A percentile compares a stretch with the other conserved stretches of the same genome.
Evolutionary conservation across 768 basidiomycete species (phyloP).

Genomic region (Tylopilus intermedius): DNA sequence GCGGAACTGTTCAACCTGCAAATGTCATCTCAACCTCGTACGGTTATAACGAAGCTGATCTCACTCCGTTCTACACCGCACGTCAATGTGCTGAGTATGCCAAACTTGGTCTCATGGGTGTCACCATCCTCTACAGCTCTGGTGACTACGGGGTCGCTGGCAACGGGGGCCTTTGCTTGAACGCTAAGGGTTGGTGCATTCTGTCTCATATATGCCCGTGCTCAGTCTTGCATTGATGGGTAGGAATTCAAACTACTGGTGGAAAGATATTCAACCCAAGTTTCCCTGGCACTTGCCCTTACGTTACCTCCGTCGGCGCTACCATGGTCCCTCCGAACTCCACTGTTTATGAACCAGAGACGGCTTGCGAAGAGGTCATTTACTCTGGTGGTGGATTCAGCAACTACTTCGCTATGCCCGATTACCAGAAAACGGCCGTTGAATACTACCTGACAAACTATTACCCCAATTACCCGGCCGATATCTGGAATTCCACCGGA

Average conservation of each 20-base stretch:
- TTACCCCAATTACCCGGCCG: neutral
- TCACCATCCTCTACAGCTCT: constrained; percentile 29
- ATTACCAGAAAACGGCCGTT: neutral
- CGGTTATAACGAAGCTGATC: constrained; percentile 33
- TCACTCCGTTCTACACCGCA: constrained; percentile 32
- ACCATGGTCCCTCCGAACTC: neutral
- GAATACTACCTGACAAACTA: neutral
- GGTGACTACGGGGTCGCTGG: neutral
- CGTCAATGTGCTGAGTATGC: constrained; percentile 46
- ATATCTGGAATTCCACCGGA: neutral
- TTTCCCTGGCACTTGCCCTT: constrained; percentile 7
- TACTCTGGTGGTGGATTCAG: neutral
- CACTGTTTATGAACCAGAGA: neutral
- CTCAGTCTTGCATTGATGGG: neutral
- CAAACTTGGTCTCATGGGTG: constrained; percentile 38
- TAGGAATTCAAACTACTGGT: constrained; percentile 23
- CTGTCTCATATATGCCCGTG: neutral
- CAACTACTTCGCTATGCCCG: neutral
- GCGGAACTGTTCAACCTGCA: constrained; percentile 37
- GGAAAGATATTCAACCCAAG: constrained; percentile 33
- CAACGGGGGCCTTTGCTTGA: neutral
- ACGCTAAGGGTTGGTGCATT: constrained; percentile 20
- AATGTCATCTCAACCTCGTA: constrained; percentile 45
- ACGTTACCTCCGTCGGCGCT: neutral
- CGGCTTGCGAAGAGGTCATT: neutral